Evolutionary conservation across 495 filamentous ascomycete species (phyloP).

Genomic region (Penicillium robsamsonii): DNA sequence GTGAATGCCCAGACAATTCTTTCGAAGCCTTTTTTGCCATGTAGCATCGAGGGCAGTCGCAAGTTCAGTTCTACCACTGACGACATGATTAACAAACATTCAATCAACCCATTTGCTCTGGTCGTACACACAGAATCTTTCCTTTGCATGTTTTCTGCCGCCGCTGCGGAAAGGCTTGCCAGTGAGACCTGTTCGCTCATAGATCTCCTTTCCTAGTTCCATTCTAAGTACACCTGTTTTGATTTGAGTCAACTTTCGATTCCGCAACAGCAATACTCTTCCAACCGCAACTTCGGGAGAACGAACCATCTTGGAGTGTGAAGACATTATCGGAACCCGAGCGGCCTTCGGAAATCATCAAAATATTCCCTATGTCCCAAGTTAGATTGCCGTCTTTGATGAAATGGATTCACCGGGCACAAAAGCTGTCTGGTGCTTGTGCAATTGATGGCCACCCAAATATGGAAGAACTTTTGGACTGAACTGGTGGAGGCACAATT

Average conservation of each 20-base stretch:
- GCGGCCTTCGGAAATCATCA: constrained; percentile 89
- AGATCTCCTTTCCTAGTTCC: constrained; percentile 77
- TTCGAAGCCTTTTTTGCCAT: constrained; percentile 89
- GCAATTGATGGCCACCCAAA: not conserved
- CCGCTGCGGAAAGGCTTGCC: constrained; percentile 65
- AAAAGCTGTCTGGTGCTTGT: not conserved
- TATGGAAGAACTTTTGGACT: not conserved
- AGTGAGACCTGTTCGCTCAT: constrained; percentile 79
- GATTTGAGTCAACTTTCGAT: constrained; percentile 1
- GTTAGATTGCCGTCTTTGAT: not conserved
- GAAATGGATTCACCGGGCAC: not conserved
- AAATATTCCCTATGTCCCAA: constrained; percentile 62
- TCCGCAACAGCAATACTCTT: not conserved
- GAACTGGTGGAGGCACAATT: constrained; percentile 11
- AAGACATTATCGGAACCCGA: constrained; percentile 79
- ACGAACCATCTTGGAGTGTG: constrained; percentile 65
- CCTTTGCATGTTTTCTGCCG: constrained; percentile 59
- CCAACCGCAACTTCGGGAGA: not conserved
- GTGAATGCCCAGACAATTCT: constrained; percentile 80
- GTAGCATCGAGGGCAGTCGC: constrained; percentile 74
- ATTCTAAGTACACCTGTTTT: constrained; percentile 65
- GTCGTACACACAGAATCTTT: constrained; percentile 50
- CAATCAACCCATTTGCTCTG: not conserved
- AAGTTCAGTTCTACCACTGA: constrained; percentile 81
- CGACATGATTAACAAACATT: constrained; percentile 7